A percentile compares a stretch with the other conserved stretches of the same genome.
Evolutionary conservation across 2,329 filamentous ascomycete species (phyloP).

Genomic region (Botrytis fragariae): DNA sequence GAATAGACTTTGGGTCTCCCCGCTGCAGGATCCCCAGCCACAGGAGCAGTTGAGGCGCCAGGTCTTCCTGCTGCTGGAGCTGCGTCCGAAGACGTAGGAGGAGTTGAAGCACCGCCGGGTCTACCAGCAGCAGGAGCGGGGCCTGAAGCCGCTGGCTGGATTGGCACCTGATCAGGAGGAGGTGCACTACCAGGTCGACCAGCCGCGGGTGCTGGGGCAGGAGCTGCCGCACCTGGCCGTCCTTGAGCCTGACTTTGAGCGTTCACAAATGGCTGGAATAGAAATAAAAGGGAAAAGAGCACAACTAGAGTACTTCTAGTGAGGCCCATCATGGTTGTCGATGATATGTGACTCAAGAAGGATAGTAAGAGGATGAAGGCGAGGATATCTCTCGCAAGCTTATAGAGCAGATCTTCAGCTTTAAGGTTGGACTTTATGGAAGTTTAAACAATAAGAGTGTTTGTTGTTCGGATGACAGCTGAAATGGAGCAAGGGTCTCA

Average conservation of each 20-base stretch:
- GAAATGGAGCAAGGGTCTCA: neutral
- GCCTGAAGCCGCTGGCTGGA: neutral
- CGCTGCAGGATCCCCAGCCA: neutral
- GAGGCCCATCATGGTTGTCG: slow-evolving; percentile 11
- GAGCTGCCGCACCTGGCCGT: neutral
- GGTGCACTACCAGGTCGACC: neutral
- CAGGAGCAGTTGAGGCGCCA: neutral
- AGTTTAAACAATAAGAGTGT: neutral
- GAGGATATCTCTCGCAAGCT: slow-evolving; percentile 10
- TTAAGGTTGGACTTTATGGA: neutral
- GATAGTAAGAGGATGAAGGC: neutral
- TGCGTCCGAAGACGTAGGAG: neutral
- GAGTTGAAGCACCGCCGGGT: neutral
- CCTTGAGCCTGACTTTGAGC: slow-evolving; percentile 15
- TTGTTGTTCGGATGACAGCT: neutral
- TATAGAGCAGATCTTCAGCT: neutral
- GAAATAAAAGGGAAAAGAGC: neutral
- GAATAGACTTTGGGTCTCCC: slow-evolving; percentile 4
- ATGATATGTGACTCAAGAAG: neutral
- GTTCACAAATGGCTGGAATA: neutral
- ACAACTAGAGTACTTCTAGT: slow-evolving; percentile 9
- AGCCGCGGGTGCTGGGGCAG: slow-evolving; percentile 3
- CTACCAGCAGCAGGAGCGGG: slow-evolving; percentile 7
- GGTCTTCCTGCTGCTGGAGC: slow-evolving; percentile 1
- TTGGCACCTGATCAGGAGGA: neutral